A percentile compares a stretch with the other conserved stretches of the same genome.
phyloP scores from a whole-genome alignment of 202 grass and related monocot genomes.

The Alloteropsis angusta region DNA sequence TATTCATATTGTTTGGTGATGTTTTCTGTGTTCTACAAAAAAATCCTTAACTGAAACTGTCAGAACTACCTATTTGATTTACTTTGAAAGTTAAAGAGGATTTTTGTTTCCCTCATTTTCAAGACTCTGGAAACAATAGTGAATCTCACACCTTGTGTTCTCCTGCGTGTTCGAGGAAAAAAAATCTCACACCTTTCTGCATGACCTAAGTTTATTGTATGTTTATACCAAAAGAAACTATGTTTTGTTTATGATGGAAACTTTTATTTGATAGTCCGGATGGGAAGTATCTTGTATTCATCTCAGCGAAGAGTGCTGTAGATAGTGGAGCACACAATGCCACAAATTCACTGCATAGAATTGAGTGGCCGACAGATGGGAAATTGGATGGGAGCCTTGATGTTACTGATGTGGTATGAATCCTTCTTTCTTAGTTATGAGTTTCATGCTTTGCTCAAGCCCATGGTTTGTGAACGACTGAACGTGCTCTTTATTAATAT shows the following conservation, averaged over 20 bases:
- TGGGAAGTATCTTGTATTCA: constrained; percentile 71
- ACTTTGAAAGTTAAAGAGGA: neutral
- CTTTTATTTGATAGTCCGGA: constrained; percentile 56
- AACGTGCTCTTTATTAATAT: neutral
- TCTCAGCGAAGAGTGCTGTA: constrained; percentile 80
- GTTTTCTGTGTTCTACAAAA: neutral
- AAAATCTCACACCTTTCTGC: neutral
- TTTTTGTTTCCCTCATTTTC: neutral
- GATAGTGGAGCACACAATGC: constrained; percentile 82
- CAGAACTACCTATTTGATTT: neutral
- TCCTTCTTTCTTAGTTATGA: neutral
- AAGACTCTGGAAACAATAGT: neutral
- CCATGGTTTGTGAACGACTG: neutral
- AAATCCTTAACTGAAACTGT: neutral
- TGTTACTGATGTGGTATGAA: constrained; percentile 57
- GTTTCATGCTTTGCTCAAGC: neutral
- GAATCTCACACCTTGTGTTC: neutral
- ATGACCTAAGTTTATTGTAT: neutral
- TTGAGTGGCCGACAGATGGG: constrained; percentile 50
- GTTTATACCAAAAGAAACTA: neutral
- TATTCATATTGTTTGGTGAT: neutral
- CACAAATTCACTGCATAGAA: constrained; percentile 75
- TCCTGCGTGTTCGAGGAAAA: too few species aligned
- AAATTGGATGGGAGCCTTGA: constrained; percentile 34
- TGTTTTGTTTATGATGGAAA: neutral